phyloP scores from a whole-genome alignment of 2,329 filamentous ascomycete species.

The Iodosphaeria phyllophila region DNA sequence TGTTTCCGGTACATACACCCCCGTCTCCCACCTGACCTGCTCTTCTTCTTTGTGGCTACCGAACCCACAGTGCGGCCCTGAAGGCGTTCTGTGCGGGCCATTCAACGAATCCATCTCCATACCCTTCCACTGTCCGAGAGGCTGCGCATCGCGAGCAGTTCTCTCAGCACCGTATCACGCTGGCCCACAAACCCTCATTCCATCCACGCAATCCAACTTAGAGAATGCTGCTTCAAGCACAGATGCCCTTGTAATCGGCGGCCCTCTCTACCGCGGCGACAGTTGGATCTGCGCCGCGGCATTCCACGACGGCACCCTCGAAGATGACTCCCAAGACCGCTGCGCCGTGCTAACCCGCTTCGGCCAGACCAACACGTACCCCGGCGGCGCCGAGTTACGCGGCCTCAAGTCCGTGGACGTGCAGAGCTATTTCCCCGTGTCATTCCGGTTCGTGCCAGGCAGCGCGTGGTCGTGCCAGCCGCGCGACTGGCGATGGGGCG shows the following conservation, averaged over 20 bases:
- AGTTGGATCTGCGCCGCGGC: slow-evolving; percentile 57
- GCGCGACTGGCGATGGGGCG: neutral
- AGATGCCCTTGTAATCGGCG: slow-evolving; percentile 26
- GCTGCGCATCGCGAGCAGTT: too few relatives aligned
- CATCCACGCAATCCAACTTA: too few relatives aligned
- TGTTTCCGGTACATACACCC: neutral
- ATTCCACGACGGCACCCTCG: slow-evolving; percentile 50
- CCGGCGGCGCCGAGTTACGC: neutral
- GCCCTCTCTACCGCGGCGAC: slow-evolving; percentile 39
- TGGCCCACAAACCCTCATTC: slow-evolving; percentile 24
- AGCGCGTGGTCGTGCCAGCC: slow-evolving; percentile 3
- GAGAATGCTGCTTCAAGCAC: too few relatives aligned
- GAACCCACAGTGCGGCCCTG: slow-evolving; percentile 31
- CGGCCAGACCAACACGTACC: slow-evolving; percentile 40
- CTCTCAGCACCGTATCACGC: slow-evolving; percentile 36
- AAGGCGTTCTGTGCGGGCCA: slow-evolving; percentile 36
- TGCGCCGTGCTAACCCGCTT: slow-evolving; percentile 47
- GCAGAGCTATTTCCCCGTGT: slow-evolving; percentile 3
- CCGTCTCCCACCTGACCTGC: slow-evolving; percentile 22
- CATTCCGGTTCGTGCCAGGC: slow-evolving; percentile 4
- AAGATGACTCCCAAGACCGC: slow-evolving; percentile 40
- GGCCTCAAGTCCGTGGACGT: slow-evolving; percentile 2
- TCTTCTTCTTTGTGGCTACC: slow-evolving; percentile 32
- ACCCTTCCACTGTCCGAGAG: slow-evolving; percentile 38
- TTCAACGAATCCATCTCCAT: slow-evolving; percentile 30